These are phyloP conservation scores for Scheffersomyces coipomensis DNA, from an alignment of 805 yeast genomes.

Conservation along the genomic window DNA sequence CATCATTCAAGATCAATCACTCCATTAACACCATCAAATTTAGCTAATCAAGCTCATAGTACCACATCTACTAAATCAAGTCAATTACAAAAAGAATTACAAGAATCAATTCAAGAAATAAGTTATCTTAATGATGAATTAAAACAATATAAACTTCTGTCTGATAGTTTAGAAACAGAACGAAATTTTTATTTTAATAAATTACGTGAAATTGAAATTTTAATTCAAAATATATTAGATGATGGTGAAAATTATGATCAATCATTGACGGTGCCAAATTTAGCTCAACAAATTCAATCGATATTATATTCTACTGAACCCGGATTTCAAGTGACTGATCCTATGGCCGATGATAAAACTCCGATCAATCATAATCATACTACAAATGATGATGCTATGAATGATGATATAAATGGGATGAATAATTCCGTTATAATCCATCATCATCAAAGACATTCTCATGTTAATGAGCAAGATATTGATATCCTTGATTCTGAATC, in stretches of 20 bases:
- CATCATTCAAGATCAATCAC: conserved; percentile 59
- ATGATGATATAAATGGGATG: not conserved
- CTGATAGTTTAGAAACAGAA: conserved; percentile 73
- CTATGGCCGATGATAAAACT: conserved; percentile 10
- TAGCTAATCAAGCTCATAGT: not conserved
- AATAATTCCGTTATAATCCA: not conserved
- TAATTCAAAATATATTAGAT: conserved; percentile 56
- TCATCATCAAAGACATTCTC: not conserved
- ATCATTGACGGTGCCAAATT: conserved; percentile 27
- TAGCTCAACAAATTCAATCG: conserved; percentile 58
- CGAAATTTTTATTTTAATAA: conserved; percentile 89
- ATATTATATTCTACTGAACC: conserved; percentile 81
- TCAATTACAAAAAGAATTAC: conserved; percentile 37
- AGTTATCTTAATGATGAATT: conserved; percentile 47
- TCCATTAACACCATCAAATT: conserved; percentile 74
- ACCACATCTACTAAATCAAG: not conserved
- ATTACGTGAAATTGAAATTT: conserved; percentile 81
- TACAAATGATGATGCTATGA: conserved; percentile 13
- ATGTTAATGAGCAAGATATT: not conserved
- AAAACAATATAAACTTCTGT: conserved; percentile 55
- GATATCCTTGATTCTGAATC: conserved; percentile 14
- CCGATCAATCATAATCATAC: conserved; percentile 1
- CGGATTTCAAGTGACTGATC: conserved; percentile 69
- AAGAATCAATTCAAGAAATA: conserved; percentile 43
- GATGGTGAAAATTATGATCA: conserved; percentile 10